phyloP scores from a whole-genome alignment of 768 basidiomycete species.

The Xerocomellus amylosporus region DNA sequence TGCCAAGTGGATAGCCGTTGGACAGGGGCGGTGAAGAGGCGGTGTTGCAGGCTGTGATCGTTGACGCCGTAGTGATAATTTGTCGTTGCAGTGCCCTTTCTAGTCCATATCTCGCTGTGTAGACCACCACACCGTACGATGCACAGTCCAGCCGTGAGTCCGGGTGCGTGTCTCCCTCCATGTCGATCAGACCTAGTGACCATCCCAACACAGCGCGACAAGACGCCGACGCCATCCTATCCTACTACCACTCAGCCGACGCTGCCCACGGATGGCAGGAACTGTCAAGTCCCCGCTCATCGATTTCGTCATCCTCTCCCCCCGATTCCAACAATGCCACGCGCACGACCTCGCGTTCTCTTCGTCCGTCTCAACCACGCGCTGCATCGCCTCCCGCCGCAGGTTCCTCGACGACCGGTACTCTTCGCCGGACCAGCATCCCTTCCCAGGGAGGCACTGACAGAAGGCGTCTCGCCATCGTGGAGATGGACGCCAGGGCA shows the following conservation, averaged over 20 bases:
- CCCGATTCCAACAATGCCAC: conserved; percentile 48
- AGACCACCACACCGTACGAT: conserved; percentile 13
- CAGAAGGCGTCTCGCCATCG: conserved; percentile 64
- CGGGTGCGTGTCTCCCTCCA: conserved; percentile 15
- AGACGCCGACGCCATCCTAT: conserved; percentile 46
- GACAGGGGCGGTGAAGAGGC: conserved; percentile 20
- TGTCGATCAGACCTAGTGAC: neutral
- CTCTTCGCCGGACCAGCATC: conserved; percentile 45
- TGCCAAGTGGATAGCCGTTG: neutral
- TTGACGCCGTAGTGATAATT: conserved; percentile 9
- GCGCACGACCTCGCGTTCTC: conserved; percentile 16
- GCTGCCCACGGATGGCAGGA: conserved; percentile 1
- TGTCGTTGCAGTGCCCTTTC: conserved; percentile 6
- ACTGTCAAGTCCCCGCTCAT: conserved; percentile 15
- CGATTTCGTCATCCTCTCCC: conserved; percentile 27
- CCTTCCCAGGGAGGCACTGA: conserved; percentile 61
- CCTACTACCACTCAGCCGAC: conserved; percentile 54
- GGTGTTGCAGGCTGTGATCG: conserved; percentile 25
- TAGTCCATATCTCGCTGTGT: conserved; percentile 9
- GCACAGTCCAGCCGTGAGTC: conserved; percentile 8
- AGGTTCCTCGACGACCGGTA: conserved; percentile 28
- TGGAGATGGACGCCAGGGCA: conserved; percentile 49
- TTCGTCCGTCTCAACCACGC: conserved; percentile 8
- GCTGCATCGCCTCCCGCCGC: conserved; percentile 29
- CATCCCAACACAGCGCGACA: conserved; percentile 8